These are phyloP conservation scores for Linum trigynum DNA, from an alignment of 345 rosid genomes.

Conservation along the genomic window DNA sequence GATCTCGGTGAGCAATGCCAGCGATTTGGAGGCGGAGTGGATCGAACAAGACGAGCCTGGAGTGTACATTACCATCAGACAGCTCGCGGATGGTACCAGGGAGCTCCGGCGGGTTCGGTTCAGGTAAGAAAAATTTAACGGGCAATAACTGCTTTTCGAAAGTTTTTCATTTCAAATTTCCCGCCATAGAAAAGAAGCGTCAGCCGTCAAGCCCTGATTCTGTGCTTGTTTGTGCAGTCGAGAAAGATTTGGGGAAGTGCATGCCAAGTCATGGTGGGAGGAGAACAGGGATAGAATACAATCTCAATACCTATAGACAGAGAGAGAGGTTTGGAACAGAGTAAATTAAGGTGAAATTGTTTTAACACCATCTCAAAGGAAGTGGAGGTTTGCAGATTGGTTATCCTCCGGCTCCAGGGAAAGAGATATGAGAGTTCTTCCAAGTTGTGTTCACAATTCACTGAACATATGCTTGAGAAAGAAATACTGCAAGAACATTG, in stretches of 20 bases:
- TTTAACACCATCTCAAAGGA: not conserved
- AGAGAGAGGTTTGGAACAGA: not conserved
- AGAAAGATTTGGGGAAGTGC: slow-evolving; percentile 79
- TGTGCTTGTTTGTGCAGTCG: slow-evolving; percentile 42
- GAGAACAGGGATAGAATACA: slow-evolving; percentile 97
- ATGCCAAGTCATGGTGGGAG: slow-evolving; percentile 96
- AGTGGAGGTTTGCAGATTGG: not conserved
- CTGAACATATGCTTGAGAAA: not conserved
- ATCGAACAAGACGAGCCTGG: slow-evolving; percentile 90
- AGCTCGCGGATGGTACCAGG: slow-evolving; percentile 71
- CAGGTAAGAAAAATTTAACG: slow-evolving; percentile 40
- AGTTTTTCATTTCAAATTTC: not conserved
- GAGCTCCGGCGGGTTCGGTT: slow-evolving; percentile 97
- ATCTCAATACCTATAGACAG: slow-evolving; percentile 60
- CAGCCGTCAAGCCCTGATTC: not conserved
- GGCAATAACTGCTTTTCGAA: no score
- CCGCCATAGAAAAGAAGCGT: no score
- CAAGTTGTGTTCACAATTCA: not conserved
- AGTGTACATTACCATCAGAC: slow-evolving; percentile 87
- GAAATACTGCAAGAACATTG: not conserved
- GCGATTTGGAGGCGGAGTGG: slow-evolving; percentile 90
- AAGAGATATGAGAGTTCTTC: not conserved
- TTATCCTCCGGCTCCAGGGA: not conserved
- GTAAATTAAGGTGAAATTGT: not conserved
- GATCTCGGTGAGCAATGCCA: slow-evolving; percentile 81